Percentiles rank a stretch among this genome's conserved stretches.
Conservation (phyloP, 257 asterid species). For the Leonotis leonurus region DNA sequence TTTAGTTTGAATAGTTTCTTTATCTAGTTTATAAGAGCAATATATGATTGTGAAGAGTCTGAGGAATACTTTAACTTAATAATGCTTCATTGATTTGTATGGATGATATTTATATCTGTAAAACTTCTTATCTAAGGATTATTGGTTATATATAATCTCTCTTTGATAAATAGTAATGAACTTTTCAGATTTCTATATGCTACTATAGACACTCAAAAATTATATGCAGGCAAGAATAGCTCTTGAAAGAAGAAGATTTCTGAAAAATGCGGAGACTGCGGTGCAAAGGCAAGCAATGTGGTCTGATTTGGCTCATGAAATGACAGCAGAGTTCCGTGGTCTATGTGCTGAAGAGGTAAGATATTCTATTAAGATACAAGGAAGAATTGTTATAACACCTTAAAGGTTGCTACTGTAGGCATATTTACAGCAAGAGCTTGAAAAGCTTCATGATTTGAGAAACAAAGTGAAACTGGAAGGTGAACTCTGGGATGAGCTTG, state of each 20-base stretch:
- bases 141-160: background rate
- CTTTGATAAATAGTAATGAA: background rate
- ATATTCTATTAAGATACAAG: constrained; percentile 1
- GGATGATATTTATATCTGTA: too few species aligned
- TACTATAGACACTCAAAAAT: constrained; percentile 5
- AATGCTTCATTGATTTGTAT: background rate
- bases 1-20: background rate
- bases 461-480: constrained; percentile 96
- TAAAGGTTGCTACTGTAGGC: constrained; percentile 48
- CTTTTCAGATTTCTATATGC: background rate
- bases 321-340: constrained; percentile 98
- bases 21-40: background rate
- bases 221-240: constrained; percentile 95
- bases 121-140: background rate
- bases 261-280: constrained; percentile 93
- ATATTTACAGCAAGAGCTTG: constrained; percentile 97
- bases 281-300: constrained; percentile 92
- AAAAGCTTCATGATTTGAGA: constrained; percentile 84
- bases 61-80: too few species aligned
- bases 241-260: constrained; percentile 90
- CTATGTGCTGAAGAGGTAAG: constrained; percentile 97
- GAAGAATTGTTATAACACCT: constrained; percentile 7
- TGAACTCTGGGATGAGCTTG: constrained; percentile 97
- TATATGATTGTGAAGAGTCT: too few species aligned
- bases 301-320: constrained; percentile 98